Evolutionary conservation across 1,139 yeast genomes (phyloP).

Genomic region (Magnusiomyces clavatus): DNA sequence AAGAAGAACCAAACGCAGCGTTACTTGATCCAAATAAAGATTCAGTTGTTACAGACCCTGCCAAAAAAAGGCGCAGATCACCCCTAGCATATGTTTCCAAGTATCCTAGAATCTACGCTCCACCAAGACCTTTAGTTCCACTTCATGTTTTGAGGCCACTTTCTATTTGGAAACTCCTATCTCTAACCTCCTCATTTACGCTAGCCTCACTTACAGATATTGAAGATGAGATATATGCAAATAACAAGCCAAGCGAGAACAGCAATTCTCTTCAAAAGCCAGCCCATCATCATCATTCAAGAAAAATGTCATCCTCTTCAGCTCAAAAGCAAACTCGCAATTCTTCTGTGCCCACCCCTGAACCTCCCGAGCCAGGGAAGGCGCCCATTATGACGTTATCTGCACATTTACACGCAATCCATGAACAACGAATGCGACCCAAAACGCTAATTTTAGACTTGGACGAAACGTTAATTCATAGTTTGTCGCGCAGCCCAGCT

Average conservation of each 20-base stretch:
- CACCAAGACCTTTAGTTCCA: slow-evolving; percentile 5
- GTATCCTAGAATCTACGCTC: slow-evolving; percentile 4
- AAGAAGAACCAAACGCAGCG: neutral
- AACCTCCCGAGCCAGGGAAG: neutral
- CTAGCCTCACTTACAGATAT: neutral
- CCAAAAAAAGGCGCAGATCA: slow-evolving; percentile 4
- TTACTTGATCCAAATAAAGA: neutral
- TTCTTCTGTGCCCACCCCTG: too few species aligned
- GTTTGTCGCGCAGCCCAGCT: slow-evolving; percentile 54
- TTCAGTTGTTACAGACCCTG: neutral
- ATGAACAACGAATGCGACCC: slow-evolving; percentile 5
- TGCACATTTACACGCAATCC: slow-evolving; percentile 3
- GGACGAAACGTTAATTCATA: slow-evolving; percentile 91
- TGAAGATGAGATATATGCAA: neutral
- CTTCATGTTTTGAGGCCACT: neutral
- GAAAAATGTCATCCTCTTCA: neutral
- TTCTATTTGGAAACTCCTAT: too few species aligned
- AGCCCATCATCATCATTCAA: neutral
- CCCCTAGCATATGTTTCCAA: slow-evolving; percentile 4
- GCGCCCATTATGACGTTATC: neutral
- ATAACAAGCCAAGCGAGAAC: neutral
- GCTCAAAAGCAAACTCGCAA: neutral
- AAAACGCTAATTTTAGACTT: slow-evolving; percentile 80
- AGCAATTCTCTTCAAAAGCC: neutral
- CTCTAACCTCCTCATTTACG: neutral